Conservation (phyloP, 164 flowering plant species). For the Taxillus chinensis region DNA sequence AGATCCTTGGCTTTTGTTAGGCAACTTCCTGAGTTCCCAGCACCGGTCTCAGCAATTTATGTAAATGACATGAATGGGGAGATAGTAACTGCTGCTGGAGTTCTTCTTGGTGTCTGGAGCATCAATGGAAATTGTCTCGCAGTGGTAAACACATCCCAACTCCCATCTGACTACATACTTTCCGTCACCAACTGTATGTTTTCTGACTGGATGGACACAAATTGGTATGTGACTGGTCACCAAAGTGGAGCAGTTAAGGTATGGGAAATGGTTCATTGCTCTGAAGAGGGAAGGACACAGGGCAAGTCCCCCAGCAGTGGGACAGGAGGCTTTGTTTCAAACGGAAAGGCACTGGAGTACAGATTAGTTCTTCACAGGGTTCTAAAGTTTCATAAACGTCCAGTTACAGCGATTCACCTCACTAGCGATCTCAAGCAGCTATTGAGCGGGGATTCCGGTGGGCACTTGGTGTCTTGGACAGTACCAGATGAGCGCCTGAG, state of each 20-base stretch:
- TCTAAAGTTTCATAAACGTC: constrained; percentile 74
- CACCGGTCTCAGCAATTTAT: constrained; percentile 77
- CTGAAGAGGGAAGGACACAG: constrained; percentile 35
- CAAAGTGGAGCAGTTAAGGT: constrained; percentile 97
- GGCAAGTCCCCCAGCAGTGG: constrained; percentile 28
- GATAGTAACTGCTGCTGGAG: constrained; percentile 87
- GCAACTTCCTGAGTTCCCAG: constrained; percentile 92
- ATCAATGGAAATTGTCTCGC: constrained; percentile 92
- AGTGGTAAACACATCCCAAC: constrained; percentile 75
- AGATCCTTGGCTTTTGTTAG: constrained; percentile 76
- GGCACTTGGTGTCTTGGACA: constrained; percentile 84
- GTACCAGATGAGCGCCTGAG: constrained; percentile 65
- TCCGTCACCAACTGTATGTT: constrained; percentile 68
- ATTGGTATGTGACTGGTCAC: constrained; percentile 92
- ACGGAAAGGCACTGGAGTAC: constrained; percentile 55
- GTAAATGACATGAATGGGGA: constrained; percentile 90
- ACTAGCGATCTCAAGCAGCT: constrained; percentile 74
- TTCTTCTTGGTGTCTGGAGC: constrained; percentile 92
- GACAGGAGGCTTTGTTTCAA: constrained; percentile 33
- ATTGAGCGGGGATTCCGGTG: constrained; percentile 85
- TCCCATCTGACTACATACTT: constrained; percentile 84
- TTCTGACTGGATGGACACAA: constrained; percentile 86
- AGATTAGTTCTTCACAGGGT: constrained; percentile 74
- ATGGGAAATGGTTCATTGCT: constrained; percentile 81
- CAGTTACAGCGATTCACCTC: constrained; percentile 83